Evolutionary conservation across 768 basidiomycete genomes (phyloP).

Genomic region (Hirschioporus abietinus): DNA sequence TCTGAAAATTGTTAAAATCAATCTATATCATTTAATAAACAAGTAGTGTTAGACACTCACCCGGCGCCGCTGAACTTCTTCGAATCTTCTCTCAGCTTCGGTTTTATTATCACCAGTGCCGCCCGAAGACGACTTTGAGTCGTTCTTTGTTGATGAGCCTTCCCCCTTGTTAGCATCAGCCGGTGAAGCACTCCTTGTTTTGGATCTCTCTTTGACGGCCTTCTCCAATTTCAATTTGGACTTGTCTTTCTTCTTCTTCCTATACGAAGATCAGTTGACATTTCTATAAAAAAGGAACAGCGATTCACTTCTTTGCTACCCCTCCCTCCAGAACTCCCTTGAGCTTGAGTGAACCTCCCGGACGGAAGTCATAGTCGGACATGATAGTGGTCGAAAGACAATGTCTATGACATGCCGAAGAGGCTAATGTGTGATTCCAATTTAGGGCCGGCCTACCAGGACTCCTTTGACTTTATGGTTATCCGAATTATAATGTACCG

Average conservation of each 20-base stretch:
- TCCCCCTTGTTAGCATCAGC: not conserved
- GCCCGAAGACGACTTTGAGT: conserved; percentile 54
- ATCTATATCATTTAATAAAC: conserved; percentile 1
- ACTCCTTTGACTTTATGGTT: not conserved
- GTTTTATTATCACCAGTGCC: conserved; percentile 60
- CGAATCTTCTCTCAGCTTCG: conserved; percentile 83
- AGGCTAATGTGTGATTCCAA: not conserved
- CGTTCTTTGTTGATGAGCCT: conserved; percentile 48
- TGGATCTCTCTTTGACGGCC: conserved; percentile 4
- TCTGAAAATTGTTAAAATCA: conserved; percentile 35
- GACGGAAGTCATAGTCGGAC: conserved; percentile 82
- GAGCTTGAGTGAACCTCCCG: conserved; percentile 85
- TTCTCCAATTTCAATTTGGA: conserved; percentile 40
- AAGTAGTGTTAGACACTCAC: conserved; percentile 38
- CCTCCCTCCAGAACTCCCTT: conserved; percentile 78
- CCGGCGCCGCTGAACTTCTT: conserved; percentile 77
- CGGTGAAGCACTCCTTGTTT: conserved; percentile 4
- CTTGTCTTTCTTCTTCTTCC: conserved; percentile 78
- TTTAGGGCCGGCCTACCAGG: not conserved
- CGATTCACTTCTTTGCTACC: conserved; percentile 72
- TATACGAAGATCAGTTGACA: conserved; percentile 25
- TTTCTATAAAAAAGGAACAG: conserved; percentile 7
- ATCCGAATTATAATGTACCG: too few relatives aligned
- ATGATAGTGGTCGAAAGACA: conserved; percentile 32
- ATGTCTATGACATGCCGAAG: conserved; percentile 5